phyloP scores from a whole-genome alignment of 352 stramenopile species.

The Phytopythium helicoides region DNA sequence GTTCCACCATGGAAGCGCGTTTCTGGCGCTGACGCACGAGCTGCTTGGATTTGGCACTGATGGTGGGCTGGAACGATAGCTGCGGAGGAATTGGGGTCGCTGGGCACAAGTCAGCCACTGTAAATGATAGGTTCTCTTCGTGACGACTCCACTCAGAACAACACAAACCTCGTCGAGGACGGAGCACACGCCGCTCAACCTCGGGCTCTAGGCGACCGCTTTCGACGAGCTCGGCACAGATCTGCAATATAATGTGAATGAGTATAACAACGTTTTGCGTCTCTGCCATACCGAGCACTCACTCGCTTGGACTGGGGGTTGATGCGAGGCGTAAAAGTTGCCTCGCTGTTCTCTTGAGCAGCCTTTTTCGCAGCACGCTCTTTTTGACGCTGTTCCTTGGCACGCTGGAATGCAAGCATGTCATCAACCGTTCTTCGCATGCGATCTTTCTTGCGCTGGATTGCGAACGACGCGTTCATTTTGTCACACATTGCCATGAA shows the following conservation, averaged over 20 bases:
- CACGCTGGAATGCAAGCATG: constrained; percentile 47
- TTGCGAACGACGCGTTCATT: constrained; percentile 43
- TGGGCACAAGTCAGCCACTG: not conserved
- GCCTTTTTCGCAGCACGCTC: constrained; percentile 26
- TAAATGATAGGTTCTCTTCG: not conserved
- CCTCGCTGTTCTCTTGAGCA: constrained; percentile 26
- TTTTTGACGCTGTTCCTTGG: constrained; percentile 36
- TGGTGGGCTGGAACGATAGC: constrained; percentile 35
- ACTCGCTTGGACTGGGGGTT: constrained; percentile 50
- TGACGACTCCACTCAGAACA: not conserved
- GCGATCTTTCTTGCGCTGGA: constrained; percentile 42
- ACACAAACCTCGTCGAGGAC: constrained; percentile 15
- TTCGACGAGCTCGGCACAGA: constrained; percentile 44
- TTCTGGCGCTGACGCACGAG: constrained; percentile 29
- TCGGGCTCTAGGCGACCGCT: constrained; percentile 30
- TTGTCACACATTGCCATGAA: constrained; percentile 58
- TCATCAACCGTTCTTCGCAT: constrained; percentile 52
- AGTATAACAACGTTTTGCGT: not conserved
- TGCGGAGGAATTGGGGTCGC: constrained; percentile 14
- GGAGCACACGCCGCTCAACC: constrained; percentile 18
- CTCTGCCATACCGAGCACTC: not conserved
- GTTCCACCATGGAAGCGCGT: not conserved
- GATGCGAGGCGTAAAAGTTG: constrained; percentile 48
- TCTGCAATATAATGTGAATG: constrained; percentile 15
- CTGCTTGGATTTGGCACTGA: constrained; percentile 40